Evolutionary conservation across 192 early-diverging fungal species (phyloP), one percentile per base, ranked within the genome.

Genomic region (Umbelopsis sp.): DNA sequence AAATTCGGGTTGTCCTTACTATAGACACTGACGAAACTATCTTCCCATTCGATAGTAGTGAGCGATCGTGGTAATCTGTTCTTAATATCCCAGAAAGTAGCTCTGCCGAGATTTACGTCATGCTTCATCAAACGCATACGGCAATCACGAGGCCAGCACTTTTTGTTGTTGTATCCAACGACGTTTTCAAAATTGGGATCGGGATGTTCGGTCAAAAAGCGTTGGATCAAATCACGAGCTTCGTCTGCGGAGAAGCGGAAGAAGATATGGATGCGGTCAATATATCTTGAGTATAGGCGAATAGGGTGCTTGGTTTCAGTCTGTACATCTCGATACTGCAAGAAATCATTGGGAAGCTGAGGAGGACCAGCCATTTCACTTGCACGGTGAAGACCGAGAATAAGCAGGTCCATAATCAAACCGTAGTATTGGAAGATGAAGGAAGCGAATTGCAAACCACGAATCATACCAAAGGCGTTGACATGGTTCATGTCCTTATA

Each of bases 401-500:
- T 88, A 66, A 99, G 81, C 30, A 99, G 81, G 80, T 99, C 98
- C 18, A 99, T 81, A 41, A 99, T 90, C 79, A 99, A 87, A 64
- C 96, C 97, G 79, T 99, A 99, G 89, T 96, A 99, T 80, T 99
- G 98, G 88, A 95, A 95, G 58, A 99, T 92, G 74, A 99, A 99
- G 27, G 93, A 93, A 41, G 94, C 93, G 71, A 99, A 99, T 80
- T 99, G 98, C 64, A 99, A 87, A 53, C 98, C 98, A 72, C 97
- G 93, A 71, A 99, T 93, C 46, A 99, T 84, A 68, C 98, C 98
- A 76, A 93, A 97, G 22, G 95, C 86, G 80, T 99, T 99, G 50
- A 97, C 93, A 78, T 99, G 98, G 81, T 94, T 94, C 98, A 99
- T 99, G 72, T 99, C 98, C 85, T 98, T 99, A 86, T 97, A 99